Base-by-base conservation (phyloP, 257 asterid genomes). In the Nyctanthes arbortristis region DNA sequence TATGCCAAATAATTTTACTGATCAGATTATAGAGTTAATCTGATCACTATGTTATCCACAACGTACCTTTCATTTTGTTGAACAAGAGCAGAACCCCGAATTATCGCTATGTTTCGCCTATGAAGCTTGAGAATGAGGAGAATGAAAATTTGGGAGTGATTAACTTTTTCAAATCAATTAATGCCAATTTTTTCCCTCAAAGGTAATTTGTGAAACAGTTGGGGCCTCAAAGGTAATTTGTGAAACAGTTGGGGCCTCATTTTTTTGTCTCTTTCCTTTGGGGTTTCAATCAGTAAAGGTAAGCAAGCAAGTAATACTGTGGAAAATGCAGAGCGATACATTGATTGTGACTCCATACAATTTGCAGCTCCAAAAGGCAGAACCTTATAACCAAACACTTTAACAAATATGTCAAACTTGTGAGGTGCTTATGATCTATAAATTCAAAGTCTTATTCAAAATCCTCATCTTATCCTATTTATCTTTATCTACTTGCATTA, bases 261-360 rank as follows among this genome's bases (percentile, higher is more conserved):
- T 66, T 33, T 64, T 12, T 69, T 70, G 67, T 70, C 56, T 4
- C 45, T 30, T 75, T 59, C 39, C 20, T 18, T 31, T 59, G 39
- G 56, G 52, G 13, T 33, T 61, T 43, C 61, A 29, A 30, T 37
- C 67, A 27, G 61, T 56, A 20, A 59, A 20, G 61, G 45, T 63
- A 69, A 65, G 28, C 66, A n/a, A n/a, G n/a, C 0, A 37, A 66
- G 13, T 54, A n/a, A n/a, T 78, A 63, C 69, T 49, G 80, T 77
- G 66, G 72, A 71, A 67, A 73, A 70, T 78, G 81, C 76, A 70
- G 74, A 57, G 67, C 73, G 82, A 43, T 67, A 56, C 5, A 75
- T 61, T 24, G 83, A 75, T 56, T 33, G 65, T 61, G 84, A 75
- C 81, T 59, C 69, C 20, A 54, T 30, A 74, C 77, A 64, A 43